These are phyloP conservation scores for Hibiscus syriacus DNA, from an alignment of 345 rosid species.

Conservation along the genomic window DNA sequence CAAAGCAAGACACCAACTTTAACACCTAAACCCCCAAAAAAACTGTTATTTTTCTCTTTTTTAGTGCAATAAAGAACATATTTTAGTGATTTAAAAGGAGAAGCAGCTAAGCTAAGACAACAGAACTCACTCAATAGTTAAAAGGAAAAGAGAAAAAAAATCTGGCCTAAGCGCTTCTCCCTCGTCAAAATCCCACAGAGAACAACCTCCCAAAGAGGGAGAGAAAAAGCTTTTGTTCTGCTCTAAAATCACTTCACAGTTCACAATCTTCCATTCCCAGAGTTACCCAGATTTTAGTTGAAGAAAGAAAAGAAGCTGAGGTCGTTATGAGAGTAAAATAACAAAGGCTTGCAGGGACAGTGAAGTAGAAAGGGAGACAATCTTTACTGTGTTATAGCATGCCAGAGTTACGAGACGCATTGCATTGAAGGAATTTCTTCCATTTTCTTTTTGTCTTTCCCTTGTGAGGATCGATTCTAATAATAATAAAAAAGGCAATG, in stretches of 20 bases:
- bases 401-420: constrained; percentile 18
- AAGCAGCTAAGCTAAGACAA: too few species aligned
- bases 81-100: neutral
- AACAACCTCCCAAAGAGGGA: constrained; percentile 28
- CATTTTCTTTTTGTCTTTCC: neutral
- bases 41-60: too few species aligned
- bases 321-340: neutral
- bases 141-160: too few species aligned
- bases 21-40: too few species aligned
- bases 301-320: neutral
- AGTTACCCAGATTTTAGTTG: neutral
- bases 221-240: neutral
- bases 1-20: neutral
- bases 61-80: too few species aligned
- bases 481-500: constrained; percentile 23
- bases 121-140: too few species aligned
- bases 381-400: constrained; percentile 28
- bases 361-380: constrained; percentile 11
- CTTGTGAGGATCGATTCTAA: constrained; percentile 4
- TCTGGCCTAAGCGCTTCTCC: neutral
- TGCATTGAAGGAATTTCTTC: constrained; percentile 13
- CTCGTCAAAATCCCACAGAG: constrained; percentile 10
- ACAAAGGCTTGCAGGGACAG: neutral
- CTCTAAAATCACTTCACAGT: neutral
- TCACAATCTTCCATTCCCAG: neutral